Evolutionary conservation across 495 filamentous ascomycete species (phyloP).

Genomic region (Cetradonia linearis): DNA sequence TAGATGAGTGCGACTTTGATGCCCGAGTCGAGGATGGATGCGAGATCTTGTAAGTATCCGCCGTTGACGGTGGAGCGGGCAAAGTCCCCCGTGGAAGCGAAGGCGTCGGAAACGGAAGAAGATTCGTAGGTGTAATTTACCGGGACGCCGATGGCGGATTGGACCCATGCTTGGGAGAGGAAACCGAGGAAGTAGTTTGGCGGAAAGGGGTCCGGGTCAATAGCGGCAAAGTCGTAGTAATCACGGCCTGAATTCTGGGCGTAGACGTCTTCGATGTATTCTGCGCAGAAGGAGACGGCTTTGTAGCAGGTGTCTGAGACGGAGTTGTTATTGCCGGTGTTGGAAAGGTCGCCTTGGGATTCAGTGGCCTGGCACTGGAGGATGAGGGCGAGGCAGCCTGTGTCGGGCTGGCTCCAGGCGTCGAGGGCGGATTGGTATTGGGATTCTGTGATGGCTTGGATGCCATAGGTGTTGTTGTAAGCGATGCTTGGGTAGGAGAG

Average conservation of each 20-base stretch:
- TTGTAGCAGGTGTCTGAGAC: slow-evolving; percentile 30
- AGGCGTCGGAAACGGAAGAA: slow-evolving; percentile 40
- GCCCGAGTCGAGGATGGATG: slow-evolving; percentile 41
- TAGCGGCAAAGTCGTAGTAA: slow-evolving; percentile 53
- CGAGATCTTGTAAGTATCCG: slow-evolving; percentile 42
- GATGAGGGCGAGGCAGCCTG: slow-evolving; percentile 53
- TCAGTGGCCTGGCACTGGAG: slow-evolving; percentile 37
- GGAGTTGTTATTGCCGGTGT: neutral
- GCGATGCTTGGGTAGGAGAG: slow-evolving; percentile 57
- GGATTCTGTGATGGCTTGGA: slow-evolving; percentile 50
- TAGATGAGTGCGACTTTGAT: slow-evolving; percentile 63
- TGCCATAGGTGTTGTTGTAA: slow-evolving; percentile 65
- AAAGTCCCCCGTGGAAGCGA: slow-evolving; percentile 40
- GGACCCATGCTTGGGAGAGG: slow-evolving; percentile 52
- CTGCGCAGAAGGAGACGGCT: slow-evolving; percentile 33
- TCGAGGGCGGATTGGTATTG: slow-evolving; percentile 39
- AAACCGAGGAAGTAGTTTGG: slow-evolving; percentile 51
- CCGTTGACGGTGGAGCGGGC: slow-evolving; percentile 37
- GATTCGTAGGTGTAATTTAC: slow-evolving; percentile 55
- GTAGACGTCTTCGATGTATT: slow-evolving; percentile 34
- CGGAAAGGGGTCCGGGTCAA: slow-evolving; percentile 51
- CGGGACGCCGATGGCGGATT: slow-evolving; percentile 51
- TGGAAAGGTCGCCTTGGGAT: slow-evolving; percentile 7
- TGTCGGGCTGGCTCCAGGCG: slow-evolving; percentile 35
- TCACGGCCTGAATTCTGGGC: slow-evolving; percentile 34